Evolutionary conservation across 768 basidiomycete genomes (phyloP).

Genomic region (Suillus subalutaceus): DNA sequence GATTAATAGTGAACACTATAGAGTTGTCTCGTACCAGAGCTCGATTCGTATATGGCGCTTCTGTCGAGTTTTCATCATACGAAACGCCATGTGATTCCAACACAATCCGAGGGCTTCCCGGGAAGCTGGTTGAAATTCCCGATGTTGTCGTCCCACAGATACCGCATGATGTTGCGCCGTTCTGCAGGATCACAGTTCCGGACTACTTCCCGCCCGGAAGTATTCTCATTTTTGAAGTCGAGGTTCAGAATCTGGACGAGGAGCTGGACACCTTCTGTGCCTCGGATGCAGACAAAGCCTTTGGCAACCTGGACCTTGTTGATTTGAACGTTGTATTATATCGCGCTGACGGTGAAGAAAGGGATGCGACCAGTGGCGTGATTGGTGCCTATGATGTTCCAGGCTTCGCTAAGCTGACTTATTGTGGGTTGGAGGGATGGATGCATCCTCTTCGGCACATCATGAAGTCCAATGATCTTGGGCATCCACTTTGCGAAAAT

Average conservation of each 20-base stretch:
- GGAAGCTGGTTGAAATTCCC: slow-evolving; percentile 65
- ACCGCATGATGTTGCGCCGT: slow-evolving; percentile 67
- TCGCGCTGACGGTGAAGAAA: slow-evolving; percentile 89
- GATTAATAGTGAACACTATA: slow-evolving; percentile 71
- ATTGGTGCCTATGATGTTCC: slow-evolving; percentile 87
- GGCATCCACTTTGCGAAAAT: slow-evolving; percentile 88
- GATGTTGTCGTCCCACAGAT: slow-evolving; percentile 62
- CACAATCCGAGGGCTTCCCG: slow-evolving; percentile 71
- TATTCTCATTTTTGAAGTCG: slow-evolving; percentile 90
- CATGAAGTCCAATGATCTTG: slow-evolving; percentile 90
- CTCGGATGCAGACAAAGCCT: slow-evolving; percentile 70
- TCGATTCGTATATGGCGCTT: slow-evolving; percentile 81
- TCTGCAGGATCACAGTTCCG: slow-evolving; percentile 77
- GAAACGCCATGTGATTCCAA: slow-evolving; percentile 50
- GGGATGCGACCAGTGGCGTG: slow-evolving; percentile 80
- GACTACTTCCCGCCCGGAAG: slow-evolving; percentile 93
- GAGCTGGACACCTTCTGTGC: slow-evolving; percentile 75
- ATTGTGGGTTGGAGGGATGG: slow-evolving; percentile 97
- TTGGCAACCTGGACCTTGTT: slow-evolving; percentile 73
- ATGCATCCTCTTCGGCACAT: slow-evolving; percentile 86
- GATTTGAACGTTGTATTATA: slow-evolving; percentile 90
- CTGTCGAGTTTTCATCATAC: slow-evolving; percentile 68
- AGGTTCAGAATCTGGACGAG: slow-evolving; percentile 71
- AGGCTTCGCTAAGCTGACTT: slow-evolving; percentile 72
- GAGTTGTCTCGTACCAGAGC: slow-evolving; percentile 80